Base-by-base conservation (phyloP, 2,329 filamentous ascomycete genomes). In the Venturia effusa region DNA sequence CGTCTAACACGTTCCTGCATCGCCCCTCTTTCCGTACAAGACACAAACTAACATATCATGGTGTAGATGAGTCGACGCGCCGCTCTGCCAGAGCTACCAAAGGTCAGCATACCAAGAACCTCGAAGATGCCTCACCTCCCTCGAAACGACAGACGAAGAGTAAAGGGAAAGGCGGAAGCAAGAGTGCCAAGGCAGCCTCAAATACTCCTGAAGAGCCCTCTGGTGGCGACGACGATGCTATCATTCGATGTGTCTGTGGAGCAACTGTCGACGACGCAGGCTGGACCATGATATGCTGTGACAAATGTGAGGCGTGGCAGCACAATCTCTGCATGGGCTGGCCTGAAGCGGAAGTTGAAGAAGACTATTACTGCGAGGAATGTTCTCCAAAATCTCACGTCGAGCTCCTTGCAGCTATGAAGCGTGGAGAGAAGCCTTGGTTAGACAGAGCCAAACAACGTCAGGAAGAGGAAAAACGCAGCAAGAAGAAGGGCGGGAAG, bases 71-170 rank as follows among this genome's bases (percentile, higher is more conserved):
- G 83, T 57, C 51, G 30, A 90, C 92, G 65, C 88, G 94, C 75
- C 90, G 94, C 73, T 99, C 94, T 54, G 92, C 94, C 68, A 89
- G 94, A 71, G 92, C 93, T 71, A 99, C 94, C 68, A 99, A 99
- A 74, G 94, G 94, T 73, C 92, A 97, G 71, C 92, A 97, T 76
- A 88, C 86, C 32, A 96, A 96, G 76, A 88, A 89, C 68, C 87
- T 91, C 69, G 92, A 96, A 72, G 66, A 69, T 64, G 55, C n/a
- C 24, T 30, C 41, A 6, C 32, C 61, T 34, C 71, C 74, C 66
- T 68, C 70, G 61, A 78, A 80, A 68, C 79, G 79, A 70, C 69
- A 73, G 55, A 78, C 76, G 64, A 83, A 81, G 71, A 69, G 75
- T 57, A 81, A 78, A 66, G 69, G 70, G 61, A 74, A 74, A 61